A percentile compares a stretch with the other conserved stretches of the same genome.
Conservation (phyloP, 495 filamentous ascomycete genomes). For the Podospora fimiseda region DNA sequence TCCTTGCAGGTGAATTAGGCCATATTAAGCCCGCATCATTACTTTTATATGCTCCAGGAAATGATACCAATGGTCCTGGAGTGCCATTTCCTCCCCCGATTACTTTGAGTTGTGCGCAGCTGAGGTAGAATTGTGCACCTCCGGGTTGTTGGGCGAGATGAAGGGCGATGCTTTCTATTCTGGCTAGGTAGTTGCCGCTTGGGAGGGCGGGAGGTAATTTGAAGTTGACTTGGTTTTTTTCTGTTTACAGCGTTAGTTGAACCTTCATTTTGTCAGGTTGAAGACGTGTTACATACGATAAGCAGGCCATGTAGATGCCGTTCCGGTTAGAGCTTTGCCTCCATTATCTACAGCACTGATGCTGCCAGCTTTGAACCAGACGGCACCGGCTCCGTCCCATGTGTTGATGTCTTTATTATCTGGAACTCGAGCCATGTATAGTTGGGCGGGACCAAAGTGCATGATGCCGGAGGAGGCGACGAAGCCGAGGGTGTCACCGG, state of each 20-base stretch:
- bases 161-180: conserved; percentile 36
- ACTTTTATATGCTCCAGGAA: conserved; percentile 32
- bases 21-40: conserved; percentile 25
- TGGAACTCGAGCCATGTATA: conserved; percentile 46
- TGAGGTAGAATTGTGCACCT: conserved; percentile 37
- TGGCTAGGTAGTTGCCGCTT: conserved; percentile 32
- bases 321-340: conserved; percentile 11
- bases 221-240: neutral
- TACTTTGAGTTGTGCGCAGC: conserved; percentile 35
- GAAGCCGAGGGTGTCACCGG: conserved; percentile 37
- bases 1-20: neutral
- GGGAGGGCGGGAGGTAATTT: neutral
- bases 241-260: neutral
- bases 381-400: conserved; percentile 40
- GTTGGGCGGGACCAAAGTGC: conserved; percentile 43
- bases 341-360: conserved; percentile 27
- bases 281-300: conserved; percentile 24
- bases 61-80: conserved; percentile 25
- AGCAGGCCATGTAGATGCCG: conserved; percentile 33
- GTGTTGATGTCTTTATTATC: conserved; percentile 32
- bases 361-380: conserved; percentile 44
- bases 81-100: conserved; percentile 31
- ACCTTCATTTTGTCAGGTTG: too few species aligned
- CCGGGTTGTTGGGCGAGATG: conserved; percentile 31
- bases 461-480: conserved; percentile 33